Evolutionary conservation across 139 green algal genomes (phyloP).

Genomic region (Edaphochlamys debaryana): DNA sequence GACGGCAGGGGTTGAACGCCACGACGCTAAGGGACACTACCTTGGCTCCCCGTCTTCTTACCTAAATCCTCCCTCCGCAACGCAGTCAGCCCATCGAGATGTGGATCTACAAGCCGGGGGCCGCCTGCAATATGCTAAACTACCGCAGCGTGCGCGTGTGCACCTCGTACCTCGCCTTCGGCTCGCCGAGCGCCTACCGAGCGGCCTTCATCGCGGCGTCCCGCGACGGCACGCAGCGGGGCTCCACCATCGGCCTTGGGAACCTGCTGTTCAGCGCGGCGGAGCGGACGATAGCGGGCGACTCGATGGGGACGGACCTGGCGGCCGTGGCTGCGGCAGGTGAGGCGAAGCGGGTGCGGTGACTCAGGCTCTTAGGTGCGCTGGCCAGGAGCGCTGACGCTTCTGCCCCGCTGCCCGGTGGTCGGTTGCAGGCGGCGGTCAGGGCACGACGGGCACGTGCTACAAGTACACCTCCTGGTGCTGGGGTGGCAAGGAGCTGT

Average conservation of each 20-base stretch:
- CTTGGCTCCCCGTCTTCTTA: too few relatives aligned
- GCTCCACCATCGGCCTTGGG: too few relatives aligned
- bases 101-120: background rate
- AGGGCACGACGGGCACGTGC: constrained; percentile 1
- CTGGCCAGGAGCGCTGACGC: background rate
- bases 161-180: background rate
- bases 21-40: too few relatives aligned
- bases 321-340: background rate
- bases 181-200: background rate
- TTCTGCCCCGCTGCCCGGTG: background rate
- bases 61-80: too few relatives aligned
- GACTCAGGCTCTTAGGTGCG: background rate
- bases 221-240: too few relatives aligned
- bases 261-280: too few relatives aligned
- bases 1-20: too few relatives aligned
- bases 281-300: too few relatives aligned
- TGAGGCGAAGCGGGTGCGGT: background rate
- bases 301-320: background rate
- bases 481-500: background rate
- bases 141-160: constrained; percentile 27
- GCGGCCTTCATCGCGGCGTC: too few relatives aligned
- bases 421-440: background rate
- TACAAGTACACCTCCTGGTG: constrained; percentile 33
- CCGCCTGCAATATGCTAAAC: background rate
- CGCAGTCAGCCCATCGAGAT: background rate